These are phyloP conservation scores for Aethionema arabicum DNA, from an alignment of 345 rosid genomes.

Conservation along the genomic window DNA sequence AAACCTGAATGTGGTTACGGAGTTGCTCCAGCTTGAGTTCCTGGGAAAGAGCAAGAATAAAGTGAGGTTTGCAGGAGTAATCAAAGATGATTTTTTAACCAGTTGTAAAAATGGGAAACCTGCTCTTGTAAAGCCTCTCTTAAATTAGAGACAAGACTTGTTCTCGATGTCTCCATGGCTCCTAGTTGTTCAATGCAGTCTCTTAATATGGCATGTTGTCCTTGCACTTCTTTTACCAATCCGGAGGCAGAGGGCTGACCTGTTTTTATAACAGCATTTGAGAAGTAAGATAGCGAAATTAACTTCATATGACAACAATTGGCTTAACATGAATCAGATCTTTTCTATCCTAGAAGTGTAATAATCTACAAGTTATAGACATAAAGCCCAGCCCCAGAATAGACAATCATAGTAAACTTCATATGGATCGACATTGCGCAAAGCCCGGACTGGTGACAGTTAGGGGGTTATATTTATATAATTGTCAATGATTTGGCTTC, in stretches of 20 bases:
- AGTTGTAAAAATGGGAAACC: slow-evolving; percentile 46
- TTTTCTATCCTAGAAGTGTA: slow-evolving; percentile 6
- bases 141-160: slow-evolving; percentile 64
- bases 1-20: slow-evolving; percentile 82
- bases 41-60: slow-evolving; percentile 39
- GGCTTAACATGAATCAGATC: not conserved
- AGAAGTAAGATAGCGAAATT: slow-evolving; percentile 5
- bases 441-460: too few species aligned
- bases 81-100: slow-evolving; percentile 4
- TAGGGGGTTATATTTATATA: too few species aligned
- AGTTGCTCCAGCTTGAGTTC: slow-evolving; percentile 77
- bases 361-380: not conserved
- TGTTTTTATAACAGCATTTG: slow-evolving; percentile 35
- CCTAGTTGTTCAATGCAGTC: slow-evolving; percentile 72
- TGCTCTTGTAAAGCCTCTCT: slow-evolving; percentile 88
- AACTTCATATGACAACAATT: not conserved
- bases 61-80: slow-evolving; percentile 26
- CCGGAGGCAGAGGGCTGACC: slow-evolving; percentile 53
- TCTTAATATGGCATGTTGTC: slow-evolving; percentile 62
- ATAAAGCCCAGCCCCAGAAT: not conserved
- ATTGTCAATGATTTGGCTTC: slow-evolving; percentile 7
- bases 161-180: slow-evolving; percentile 61
- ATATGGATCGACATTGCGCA: too few species aligned
- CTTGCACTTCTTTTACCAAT: slow-evolving; percentile 68
- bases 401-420: not conserved